Percentiles rank a stretch among this genome's conserved stretches.
phyloP scores from a whole-genome alignment of 1,284 basidiomycete genomes.

The Acaromyces ingoldii region DNA sequence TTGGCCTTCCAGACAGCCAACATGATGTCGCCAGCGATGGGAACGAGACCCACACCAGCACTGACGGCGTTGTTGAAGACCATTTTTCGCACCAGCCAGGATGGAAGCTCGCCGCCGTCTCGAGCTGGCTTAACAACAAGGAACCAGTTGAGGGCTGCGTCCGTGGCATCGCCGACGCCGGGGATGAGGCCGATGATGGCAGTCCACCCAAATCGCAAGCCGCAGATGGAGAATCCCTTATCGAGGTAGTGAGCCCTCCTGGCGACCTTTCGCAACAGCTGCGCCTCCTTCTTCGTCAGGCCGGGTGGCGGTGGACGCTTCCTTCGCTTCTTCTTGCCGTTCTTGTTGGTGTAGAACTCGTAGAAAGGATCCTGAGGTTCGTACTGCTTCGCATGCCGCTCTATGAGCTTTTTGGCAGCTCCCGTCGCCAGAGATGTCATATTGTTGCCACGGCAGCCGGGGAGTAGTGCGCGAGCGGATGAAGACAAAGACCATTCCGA shows the following conservation, averaged over 20 bases:
- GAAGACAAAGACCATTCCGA: too few species aligned
- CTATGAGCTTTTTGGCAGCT: slow-evolving; percentile 49
- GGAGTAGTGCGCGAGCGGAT: too few species aligned
- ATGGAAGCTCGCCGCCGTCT: slow-evolving; percentile 59
- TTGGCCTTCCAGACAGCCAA: slow-evolving; percentile 79
- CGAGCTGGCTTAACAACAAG: slow-evolving; percentile 73
- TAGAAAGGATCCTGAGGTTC: slow-evolving; percentile 55
- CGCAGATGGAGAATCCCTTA: slow-evolving; percentile 78
- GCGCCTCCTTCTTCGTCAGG: slow-evolving; percentile 70
- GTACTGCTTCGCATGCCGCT: slow-evolving; percentile 30
- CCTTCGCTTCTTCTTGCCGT: slow-evolving; percentile 65
- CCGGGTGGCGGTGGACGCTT: slow-evolving; percentile 70
- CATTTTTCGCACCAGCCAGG: slow-evolving; percentile 56
- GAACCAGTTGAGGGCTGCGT: slow-evolving; percentile 66
- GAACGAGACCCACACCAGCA: slow-evolving; percentile 68
- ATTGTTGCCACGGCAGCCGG: too few species aligned
- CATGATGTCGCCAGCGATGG: slow-evolving; percentile 71
- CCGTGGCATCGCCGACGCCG: slow-evolving; percentile 64
- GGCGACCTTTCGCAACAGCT: slow-evolving; percentile 56
- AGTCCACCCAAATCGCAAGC: slow-evolving; percentile 80
- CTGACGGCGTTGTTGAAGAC: slow-evolving; percentile 72
- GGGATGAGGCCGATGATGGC: slow-evolving; percentile 63
- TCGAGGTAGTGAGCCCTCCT: slow-evolving; percentile 82
- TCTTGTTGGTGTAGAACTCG: slow-evolving; percentile 65
- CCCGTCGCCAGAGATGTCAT: slow-evolving; percentile 1